Evolutionary conservation across 2,329 filamentous ascomycete species (phyloP), one percentile per base, ranked within the genome.

Genomic region (Phoma sp.): DNA sequence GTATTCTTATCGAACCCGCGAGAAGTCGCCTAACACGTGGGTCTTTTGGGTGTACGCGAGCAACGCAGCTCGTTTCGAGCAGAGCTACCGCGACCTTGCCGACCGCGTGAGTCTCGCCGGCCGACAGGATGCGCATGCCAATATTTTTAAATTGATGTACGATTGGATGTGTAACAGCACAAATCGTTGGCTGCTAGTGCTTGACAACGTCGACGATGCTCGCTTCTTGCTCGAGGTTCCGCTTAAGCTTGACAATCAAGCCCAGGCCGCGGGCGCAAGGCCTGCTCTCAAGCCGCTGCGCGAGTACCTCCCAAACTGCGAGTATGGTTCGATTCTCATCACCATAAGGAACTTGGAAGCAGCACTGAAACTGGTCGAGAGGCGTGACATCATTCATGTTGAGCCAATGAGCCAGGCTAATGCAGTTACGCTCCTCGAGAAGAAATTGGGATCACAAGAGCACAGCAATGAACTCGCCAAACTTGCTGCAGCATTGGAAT

Each of bases 401-500:
- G 34, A 50, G 20, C 59, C 57, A 10, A 65, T 66, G 59, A 9
- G 54, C 14, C 15, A 53, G 3, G 20, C 14, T 5, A 18, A 23
- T 23, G 61, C 61, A 32, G 9, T 12, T 15, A 7, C 42, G 2
- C 46, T 17, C 42, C 33, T 64, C 1, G 4, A 37, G 15, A 62
- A 56, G 21, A 60, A 60, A 38, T 42, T 62, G 18, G 46, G 30
- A 39, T n/a, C n/a, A n/a, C n/a, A n/a, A n/a, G n/a, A n/a, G n/a
- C n/a, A n/a, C n/a, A n/a, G n/a, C n/a, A n/a, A n/a, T n/a, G n/a
- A n/a, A n/a, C n/a, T n/a, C n/a, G 45, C 52, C 9, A 40, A 60
- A 42, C 49, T 66, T 3, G 59, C 53, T 4, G 40, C 46, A 1
- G 61, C 61, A n/a, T 68, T 76, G 0, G 72, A 73, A 0, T 61